Percentiles rank a stretch among this genome's conserved stretches.
phyloP scores from a whole-genome alignment of 1,284 basidiomycete genomes.

The Lentinula novae-zelandiae region DNA sequence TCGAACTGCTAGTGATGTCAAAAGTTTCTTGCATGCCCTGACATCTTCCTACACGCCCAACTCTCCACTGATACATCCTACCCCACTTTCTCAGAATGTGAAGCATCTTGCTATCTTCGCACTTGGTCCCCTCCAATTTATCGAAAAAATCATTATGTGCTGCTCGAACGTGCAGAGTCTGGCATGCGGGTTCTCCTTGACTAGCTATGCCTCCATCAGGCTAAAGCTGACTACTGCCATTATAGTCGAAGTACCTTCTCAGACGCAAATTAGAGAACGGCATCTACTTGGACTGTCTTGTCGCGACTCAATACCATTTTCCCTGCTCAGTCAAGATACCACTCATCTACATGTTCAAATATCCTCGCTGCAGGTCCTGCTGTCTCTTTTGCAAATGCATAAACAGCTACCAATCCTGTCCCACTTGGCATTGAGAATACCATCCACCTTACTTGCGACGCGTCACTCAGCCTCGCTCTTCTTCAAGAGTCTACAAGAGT shows the following conservation, averaged over 20 bases:
- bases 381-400: slow-evolving; percentile 22
- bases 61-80: slow-evolving; percentile 17
- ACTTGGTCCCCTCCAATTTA: slow-evolving; percentile 31
- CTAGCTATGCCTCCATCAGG: slow-evolving; percentile 21
- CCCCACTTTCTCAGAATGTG: slow-evolving; percentile 16
- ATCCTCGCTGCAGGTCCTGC: slow-evolving; percentile 20
- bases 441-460: slow-evolving; percentile 5
- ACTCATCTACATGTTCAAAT: slow-evolving; percentile 35
- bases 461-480: slow-evolving; percentile 7
- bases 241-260: background rate
- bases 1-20: slow-evolving; percentile 27
- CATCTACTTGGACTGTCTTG: slow-evolving; percentile 34
- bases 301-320: slow-evolving; percentile 33
- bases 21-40: slow-evolving; percentile 29
- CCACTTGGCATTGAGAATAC: slow-evolving; percentile 29
- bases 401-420: slow-evolving; percentile 27
- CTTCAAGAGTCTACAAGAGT: slow-evolving; percentile 5
- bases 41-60: slow-evolving; percentile 24
- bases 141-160: slow-evolving; percentile 28
- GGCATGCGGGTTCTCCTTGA: slow-evolving; percentile 35
- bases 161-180: slow-evolving; percentile 31
- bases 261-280: slow-evolving; percentile 22
- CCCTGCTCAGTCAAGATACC: slow-evolving; percentile 27
- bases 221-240: slow-evolving; percentile 5
- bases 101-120: slow-evolving; percentile 34